Evolutionary conservation across 768 basidiomycete species (phyloP), one percentile per base, ranked within the genome.

Genomic region (Collybia mongolica): DNA sequence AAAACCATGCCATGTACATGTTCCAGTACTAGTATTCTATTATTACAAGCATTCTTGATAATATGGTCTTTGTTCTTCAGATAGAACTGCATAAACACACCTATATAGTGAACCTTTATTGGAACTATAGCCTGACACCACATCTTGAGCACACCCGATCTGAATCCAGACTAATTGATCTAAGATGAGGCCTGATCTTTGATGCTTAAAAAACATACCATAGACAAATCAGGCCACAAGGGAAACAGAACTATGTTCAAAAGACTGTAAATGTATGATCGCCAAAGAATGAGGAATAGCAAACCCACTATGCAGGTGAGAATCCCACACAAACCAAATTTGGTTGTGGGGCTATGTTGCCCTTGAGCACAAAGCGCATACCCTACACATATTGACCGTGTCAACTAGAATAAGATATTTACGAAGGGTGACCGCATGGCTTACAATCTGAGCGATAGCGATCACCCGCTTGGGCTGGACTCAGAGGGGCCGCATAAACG

Each of bases 101-200:
- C 26, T 44, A 19, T 28, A 44, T 9, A 50, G 20, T 17, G 23
- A 18, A 23, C 28, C 19, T 22, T 9, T 35, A 24, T n/a, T 39
- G 37, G 11, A 5, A 60, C 36, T 51, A 58, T 47, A 68, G 44
- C 37, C 57, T 56, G 23, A 61, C 54, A n/a, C 69, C 69, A 40
- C 69, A 71, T 20, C 68, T 57, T 19, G 59, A 46, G 45, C 69
- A 71, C 15, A 60, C 59, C 46, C 59, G 57, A 36, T 70, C 65
- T 1, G 63, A 64, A 39, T 71, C 68, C 35, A 59, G 49, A 47
- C 69, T 68, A 44, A 4, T 24, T 14, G 17, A 23, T 28, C 15
- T 42, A 20, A 32, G 11, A 12, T 32, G 7, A 32, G 32, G 2
- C 11, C 3, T 9, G 2, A 12, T 32, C 32, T 5, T 32, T 9